Evolutionary conservation across 2,329 filamentous ascomycete species (phyloP).

Genomic region (Ploettnerulaceae sp.): DNA sequence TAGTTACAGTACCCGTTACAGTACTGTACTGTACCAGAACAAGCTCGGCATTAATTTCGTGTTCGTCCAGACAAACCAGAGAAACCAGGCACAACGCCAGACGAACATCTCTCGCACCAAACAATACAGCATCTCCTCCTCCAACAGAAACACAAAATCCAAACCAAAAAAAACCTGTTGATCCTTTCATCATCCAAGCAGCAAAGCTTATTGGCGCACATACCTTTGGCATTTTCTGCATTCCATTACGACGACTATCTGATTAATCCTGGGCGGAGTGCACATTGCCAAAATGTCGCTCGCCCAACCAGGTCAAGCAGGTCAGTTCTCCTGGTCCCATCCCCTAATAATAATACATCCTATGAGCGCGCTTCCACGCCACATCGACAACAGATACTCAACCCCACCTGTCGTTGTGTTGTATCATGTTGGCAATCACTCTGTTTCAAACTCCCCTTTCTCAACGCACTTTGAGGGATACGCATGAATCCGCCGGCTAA

Average conservation of each 20-base stretch:
- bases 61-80: slow-evolving; percentile 10
- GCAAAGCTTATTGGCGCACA: slow-evolving; percentile 10
- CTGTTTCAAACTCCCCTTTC: slow-evolving; percentile 30
- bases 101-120: slow-evolving; percentile 8
- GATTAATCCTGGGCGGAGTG: slow-evolving; percentile 13
- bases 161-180: slow-evolving; percentile 3
- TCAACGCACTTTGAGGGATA: slow-evolving; percentile 21
- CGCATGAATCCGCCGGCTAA: slow-evolving; percentile 31
- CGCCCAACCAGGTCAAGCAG: slow-evolving; percentile 30
- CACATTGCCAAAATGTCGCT: slow-evolving; percentile 30
- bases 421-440: slow-evolving; percentile 31
- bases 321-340: slow-evolving; percentile 23
- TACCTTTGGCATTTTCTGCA: slow-evolving; percentile 1
- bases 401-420: slow-evolving; percentile 29
- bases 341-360: slow-evolving; percentile 19
- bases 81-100: neutral
- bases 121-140: too few relatives aligned
- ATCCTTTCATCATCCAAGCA: slow-evolving; percentile 1
- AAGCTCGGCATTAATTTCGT: neutral
- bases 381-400: slow-evolving; percentile 15
- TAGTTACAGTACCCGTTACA: slow-evolving; percentile 13
- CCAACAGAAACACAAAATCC: too few relatives aligned
- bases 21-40: neutral
- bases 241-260: slow-evolving; percentile 10
- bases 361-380: slow-evolving; percentile 22